Conservation (phyloP, 2,329 filamentous ascomycete species). For the Huntiella savannae region DNA sequence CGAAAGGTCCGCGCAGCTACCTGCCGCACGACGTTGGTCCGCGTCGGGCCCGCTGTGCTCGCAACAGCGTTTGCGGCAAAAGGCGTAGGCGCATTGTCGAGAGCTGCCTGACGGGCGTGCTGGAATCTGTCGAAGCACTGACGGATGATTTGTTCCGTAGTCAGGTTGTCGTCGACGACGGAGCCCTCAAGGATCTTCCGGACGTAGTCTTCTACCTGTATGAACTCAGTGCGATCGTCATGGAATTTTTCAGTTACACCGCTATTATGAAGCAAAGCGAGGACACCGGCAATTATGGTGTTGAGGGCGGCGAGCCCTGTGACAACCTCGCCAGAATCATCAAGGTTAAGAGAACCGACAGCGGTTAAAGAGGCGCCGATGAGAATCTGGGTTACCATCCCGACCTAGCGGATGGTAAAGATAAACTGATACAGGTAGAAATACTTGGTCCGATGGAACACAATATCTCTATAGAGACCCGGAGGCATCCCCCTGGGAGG, state of each 20-base stretch:
- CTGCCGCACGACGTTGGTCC: not conserved
- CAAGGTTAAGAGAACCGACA: conserved; percentile 24
- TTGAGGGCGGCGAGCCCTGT: conserved; percentile 31
- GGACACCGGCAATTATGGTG: conserved; percentile 29
- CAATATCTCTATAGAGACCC: conserved; percentile 30
- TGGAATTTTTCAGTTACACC: conserved; percentile 33
- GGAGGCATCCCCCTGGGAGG: conserved; percentile 27
- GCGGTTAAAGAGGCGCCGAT: conserved; percentile 30
- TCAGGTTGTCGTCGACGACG: conserved; percentile 24
- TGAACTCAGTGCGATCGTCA: conserved; percentile 29
- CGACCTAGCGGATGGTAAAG: conserved; percentile 24
- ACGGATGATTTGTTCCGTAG: conserved; percentile 27
- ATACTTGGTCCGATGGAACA: conserved; percentile 25
- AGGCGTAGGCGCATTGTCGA: conserved; percentile 24
- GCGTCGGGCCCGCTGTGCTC: not conserved
- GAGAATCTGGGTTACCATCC: conserved; percentile 30
- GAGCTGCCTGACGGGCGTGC: conserved; percentile 27
- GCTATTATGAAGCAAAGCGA: conserved; percentile 34
- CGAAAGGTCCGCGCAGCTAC: not conserved
- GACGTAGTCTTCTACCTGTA: conserved; percentile 29
- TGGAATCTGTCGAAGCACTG: conserved; percentile 28
- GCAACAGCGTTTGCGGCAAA: not conserved
- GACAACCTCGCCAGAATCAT: conserved; percentile 22
- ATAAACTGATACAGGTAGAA: conserved; percentile 25
- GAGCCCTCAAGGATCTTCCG: conserved; percentile 29